Percentiles rank a stretch among this genome's conserved stretches.
Evolutionary conservation across 2,329 filamentous ascomycete species (phyloP).

Genomic region (Aspergillus quadrilineatus): DNA sequence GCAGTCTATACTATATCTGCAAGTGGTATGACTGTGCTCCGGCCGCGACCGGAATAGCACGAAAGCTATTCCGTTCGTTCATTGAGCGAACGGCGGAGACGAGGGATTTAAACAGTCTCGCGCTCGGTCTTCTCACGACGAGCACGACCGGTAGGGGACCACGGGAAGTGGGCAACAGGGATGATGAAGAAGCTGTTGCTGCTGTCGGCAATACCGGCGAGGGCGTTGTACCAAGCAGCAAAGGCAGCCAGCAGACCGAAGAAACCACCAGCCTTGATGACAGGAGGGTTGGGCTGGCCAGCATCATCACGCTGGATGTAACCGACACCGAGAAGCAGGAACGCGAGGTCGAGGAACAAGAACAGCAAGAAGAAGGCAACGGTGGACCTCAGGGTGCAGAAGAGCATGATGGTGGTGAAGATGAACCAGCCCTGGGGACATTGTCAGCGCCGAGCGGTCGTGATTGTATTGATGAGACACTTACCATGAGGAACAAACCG

Average conservation of each 20-base stretch:
- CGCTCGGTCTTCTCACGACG: slow-evolving; percentile 56
- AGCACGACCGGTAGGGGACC: slow-evolving; percentile 75
- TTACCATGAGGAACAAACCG: slow-evolving; percentile 69
- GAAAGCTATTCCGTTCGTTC: neutral
- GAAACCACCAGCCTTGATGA: slow-evolving; percentile 70
- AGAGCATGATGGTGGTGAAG: slow-evolving; percentile 71
- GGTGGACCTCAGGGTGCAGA: slow-evolving; percentile 74
- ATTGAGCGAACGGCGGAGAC: neutral
- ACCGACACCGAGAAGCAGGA: slow-evolving; percentile 68
- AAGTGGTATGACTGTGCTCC: neutral
- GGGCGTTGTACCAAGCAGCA: slow-evolving; percentile 81
- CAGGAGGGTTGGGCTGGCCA: slow-evolving; percentile 42
- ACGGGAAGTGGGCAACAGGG: slow-evolving; percentile 91
- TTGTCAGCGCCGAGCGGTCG: slow-evolving; percentile 9
- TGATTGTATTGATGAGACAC: slow-evolving; percentile 15
- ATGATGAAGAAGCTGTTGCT: slow-evolving; percentile 83
- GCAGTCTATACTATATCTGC: neutral
- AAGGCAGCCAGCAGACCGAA: slow-evolving; percentile 82
- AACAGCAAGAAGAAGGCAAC: slow-evolving; percentile 77
- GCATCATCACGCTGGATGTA: slow-evolving; percentile 57
- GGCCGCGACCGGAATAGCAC: neutral
- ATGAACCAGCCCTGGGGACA: slow-evolving; percentile 71
- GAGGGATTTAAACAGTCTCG: slow-evolving; percentile 33
- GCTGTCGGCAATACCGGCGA: slow-evolving; percentile 74
- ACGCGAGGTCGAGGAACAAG: slow-evolving; percentile 72